Base-by-base conservation (phyloP, 2,329 filamentous ascomycete species). In the Escovopsis weberi region DNA sequence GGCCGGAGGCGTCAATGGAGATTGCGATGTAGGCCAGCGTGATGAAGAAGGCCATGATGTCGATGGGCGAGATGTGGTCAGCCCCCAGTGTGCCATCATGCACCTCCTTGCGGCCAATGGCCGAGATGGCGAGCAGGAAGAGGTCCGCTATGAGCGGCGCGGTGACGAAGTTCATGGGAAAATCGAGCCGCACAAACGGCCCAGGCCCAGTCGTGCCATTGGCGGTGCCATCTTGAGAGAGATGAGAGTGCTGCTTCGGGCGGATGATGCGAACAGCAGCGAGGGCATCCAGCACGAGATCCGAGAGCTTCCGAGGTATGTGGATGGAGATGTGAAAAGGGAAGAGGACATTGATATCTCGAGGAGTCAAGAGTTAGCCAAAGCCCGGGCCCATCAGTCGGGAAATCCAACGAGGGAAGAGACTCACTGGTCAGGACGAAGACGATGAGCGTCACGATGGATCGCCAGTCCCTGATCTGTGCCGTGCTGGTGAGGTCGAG, bases 11-110 rank as follows among this genome's bases (percentile, higher is more conserved):
- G 49, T 85, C 82, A 45, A 85, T 82, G 0, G 80, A 85, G 38
- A 86, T 83, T 38, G 82, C 81, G 45, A 85, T 84, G 51, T 85
- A 86, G 3, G 82, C 81, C 37, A 84, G 57, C 0, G 79, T 82
- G 37, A 85, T 65, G 61, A 86, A 85, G 60, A 85, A 85, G 12
- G 68, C 61, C 78, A 85, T 83, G 47, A 85, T 84, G 46, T 85
- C 80, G 49, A 82, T 69, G 0, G 81, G 81, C 2, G 67, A 66
- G 50, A 86, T 85, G 52, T 77, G 66, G 51, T 82, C 63, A 1
- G 77, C 66, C 0, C 80, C 80, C 7, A 82, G 58, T 0, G 76
- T 84, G 2, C 81, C 82, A 51, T 75, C 80, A n/a, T 72, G 65
- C 1, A 85, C 78, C 59, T 85, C 82, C 43, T 70, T 49, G 19